Evolutionary conservation across 768 basidiomycete species (phyloP), one percentile per base, ranked within the genome.

Genomic region (Butyriboletus loyo): DNA sequence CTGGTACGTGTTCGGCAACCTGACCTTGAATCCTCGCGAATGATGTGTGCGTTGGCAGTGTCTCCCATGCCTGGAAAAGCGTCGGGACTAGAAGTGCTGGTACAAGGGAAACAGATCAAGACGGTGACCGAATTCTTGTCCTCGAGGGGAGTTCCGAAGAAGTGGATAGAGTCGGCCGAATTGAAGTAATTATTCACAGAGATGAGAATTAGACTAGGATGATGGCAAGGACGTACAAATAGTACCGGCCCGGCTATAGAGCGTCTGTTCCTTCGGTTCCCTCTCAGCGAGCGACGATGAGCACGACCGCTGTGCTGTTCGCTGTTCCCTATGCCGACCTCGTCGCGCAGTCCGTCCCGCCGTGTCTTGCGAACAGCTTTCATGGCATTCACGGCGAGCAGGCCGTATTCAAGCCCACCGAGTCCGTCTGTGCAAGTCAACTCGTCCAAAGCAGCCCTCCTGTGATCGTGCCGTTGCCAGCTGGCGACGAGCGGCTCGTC

Each of bases 61-160:
- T 79, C 83, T 0, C 81, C 83, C 1, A 49, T 79, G n/a, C 74
- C 72, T 6, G 85, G 86, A 0, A 86, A 83, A 64, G 70, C 71
- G 7, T 72, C 79, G 2, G 80, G 79, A 2, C 59, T 80, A 47
- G 89, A 94, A 60, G 84, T 97, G 9, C 73, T 88, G 55, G 85
- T 96, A 0, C 94, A 96, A 63, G 94, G 94, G 2, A 89, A 88
- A 55, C 92, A 96, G 61, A 74, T 77, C 19, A 78, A 80, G 57
- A 72, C 75, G 3, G 86, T 92, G 11, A 73, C 77, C 10, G 86
- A 89, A 5, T 79, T 91, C 54, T 66, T 97, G 36, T 66, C 79
- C 3, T 76, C 72, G 22, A 82, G 79, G 57, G 91, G 93, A 0
- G 80, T 95, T 30, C 90, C 92, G 25, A 89, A 86, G 73, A 78